phyloP scores from a whole-genome alignment of 176 grass and related monocot species.

The Triticum monococcum region DNA sequence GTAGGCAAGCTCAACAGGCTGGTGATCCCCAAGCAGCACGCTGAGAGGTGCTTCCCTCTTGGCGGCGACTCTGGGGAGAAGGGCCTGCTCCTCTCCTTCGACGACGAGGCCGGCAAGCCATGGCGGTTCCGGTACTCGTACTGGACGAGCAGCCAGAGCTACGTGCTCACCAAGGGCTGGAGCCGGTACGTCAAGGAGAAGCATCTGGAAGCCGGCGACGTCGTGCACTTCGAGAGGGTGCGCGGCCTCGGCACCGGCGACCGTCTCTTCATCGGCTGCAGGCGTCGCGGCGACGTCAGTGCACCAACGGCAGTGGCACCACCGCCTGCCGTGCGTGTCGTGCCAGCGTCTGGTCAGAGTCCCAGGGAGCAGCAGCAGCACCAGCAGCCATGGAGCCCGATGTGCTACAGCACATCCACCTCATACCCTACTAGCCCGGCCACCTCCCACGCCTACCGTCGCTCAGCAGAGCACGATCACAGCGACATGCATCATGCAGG shows the following conservation, averaged over 20 bases:
- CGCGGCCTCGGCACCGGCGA: constrained; percentile 29
- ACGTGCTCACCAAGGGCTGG: constrained; percentile 97
- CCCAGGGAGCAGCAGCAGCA: constrained; percentile 32
- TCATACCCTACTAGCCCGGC: constrained; percentile 57
- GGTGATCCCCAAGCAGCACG: constrained; percentile 93
- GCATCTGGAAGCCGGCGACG: constrained; percentile 72
- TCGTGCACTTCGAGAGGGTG: constrained; percentile 67
- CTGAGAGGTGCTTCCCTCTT: constrained; percentile 87
- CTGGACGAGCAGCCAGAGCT: constrained; percentile 99
- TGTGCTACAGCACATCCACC: constrained; percentile 57
- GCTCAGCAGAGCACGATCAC: constrained; percentile 44
- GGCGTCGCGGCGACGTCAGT: constrained; percentile 30
- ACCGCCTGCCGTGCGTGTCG: constrained; percentile 9
- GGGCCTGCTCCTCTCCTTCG: constrained; percentile 68
- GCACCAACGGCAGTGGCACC: background rate
- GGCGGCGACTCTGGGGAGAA: constrained; percentile 66
- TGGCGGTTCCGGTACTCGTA: constrained; percentile 97
- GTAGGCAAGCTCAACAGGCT: constrained; percentile 91
- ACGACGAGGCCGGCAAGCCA: constrained; percentile 75
- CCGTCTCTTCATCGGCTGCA: constrained; percentile 65
- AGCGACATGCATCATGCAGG: constrained; percentile 46
- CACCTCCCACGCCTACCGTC: constrained; percentile 42
- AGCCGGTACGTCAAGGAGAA: constrained; percentile 98
- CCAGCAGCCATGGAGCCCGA: constrained; percentile 58
- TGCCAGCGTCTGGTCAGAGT: constrained; percentile 18